These are phyloP conservation scores for Hyphopichia buzzinii DNA, from an alignment of 1,139 yeast species.

Conservation along the genomic window DNA sequence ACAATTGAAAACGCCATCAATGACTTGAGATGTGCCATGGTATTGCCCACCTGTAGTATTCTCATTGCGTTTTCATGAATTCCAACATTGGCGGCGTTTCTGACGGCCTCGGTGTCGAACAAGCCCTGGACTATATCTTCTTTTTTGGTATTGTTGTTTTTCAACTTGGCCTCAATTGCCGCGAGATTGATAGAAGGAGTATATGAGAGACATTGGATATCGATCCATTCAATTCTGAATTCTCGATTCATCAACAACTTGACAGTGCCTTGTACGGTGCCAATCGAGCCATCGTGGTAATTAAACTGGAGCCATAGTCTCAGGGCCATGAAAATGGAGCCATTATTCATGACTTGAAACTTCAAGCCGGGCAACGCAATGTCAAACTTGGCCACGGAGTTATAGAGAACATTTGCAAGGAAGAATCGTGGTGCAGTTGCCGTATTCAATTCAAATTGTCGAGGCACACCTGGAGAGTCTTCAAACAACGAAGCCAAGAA, in stretches of 20 bases:
- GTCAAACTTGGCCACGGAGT: constrained; percentile 52
- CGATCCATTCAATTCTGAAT: constrained; percentile 70
- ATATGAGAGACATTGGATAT: constrained; percentile 45
- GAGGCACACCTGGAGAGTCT: neutral
- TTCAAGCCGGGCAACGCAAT: constrained; percentile 61
- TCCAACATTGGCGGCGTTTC: constrained; percentile 46
- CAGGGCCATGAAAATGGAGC: constrained; percentile 62
- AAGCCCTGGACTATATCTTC: constrained; percentile 24
- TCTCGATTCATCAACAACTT: constrained; percentile 61
- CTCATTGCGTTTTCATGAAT: constrained; percentile 65
- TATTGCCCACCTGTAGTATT: constrained; percentile 71
- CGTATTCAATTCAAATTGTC: constrained; percentile 63
- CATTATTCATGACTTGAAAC: constrained; percentile 65
- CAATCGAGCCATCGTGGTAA: constrained; percentile 68
- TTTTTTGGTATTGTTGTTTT: constrained; percentile 10
- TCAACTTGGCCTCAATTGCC: constrained; percentile 21
- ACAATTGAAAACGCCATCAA: constrained; percentile 56
- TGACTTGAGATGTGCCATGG: constrained; percentile 66
- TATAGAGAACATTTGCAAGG: constrained; percentile 51
- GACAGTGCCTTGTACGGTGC: constrained; percentile 58
- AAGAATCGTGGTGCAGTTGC: constrained; percentile 68
- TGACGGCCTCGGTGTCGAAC: constrained; percentile 23
- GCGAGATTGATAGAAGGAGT: constrained; percentile 24
- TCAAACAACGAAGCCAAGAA: constrained; percentile 1
- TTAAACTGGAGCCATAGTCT: constrained; percentile 53